phyloP scores from a whole-genome alignment of 176 grass and related monocot species.

The Puya raimondii region DNA sequence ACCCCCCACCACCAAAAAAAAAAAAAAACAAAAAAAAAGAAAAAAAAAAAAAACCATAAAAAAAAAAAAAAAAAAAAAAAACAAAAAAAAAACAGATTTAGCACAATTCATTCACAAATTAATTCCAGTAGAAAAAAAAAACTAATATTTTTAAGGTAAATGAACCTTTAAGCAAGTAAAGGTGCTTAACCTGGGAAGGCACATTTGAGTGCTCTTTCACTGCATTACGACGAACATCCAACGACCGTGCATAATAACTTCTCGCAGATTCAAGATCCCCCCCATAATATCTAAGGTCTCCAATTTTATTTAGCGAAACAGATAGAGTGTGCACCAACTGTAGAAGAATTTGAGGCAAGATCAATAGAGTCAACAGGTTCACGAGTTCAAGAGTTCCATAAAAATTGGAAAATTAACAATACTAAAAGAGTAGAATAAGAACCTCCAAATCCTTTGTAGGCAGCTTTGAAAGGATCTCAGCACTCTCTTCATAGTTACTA shows the following conservation, averaged over 20 bases:
- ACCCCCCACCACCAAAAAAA: no score
- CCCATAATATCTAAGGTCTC: conserved; percentile 78
- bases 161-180: neutral
- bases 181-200: conserved; percentile 64
- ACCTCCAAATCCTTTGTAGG: conserved; percentile 83
- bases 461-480: conserved; percentile 63
- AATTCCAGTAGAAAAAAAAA: no score
- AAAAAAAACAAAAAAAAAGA: no score
- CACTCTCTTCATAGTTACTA: conserved; percentile 86
- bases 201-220: conserved; percentile 64
- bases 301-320: conserved; percentile 95
- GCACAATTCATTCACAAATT: no score
- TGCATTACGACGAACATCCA: conserved; percentile 68
- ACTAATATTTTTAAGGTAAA: neutral
- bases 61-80: no score
- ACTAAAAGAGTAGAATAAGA: neutral
- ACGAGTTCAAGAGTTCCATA: conserved; percentile 2
- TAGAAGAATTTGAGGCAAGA: conserved; percentile 14
- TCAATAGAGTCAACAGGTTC: conserved; percentile 10
- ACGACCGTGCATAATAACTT: conserved; percentile 72
- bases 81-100: no score
- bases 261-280: conserved; percentile 84
- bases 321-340: conserved; percentile 89
- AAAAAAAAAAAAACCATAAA: no score
- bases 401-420: conserved; percentile 6